phyloP scores from a whole-genome alignment of 148 eudicot species.

The Gaultheria prostrata region DNA sequence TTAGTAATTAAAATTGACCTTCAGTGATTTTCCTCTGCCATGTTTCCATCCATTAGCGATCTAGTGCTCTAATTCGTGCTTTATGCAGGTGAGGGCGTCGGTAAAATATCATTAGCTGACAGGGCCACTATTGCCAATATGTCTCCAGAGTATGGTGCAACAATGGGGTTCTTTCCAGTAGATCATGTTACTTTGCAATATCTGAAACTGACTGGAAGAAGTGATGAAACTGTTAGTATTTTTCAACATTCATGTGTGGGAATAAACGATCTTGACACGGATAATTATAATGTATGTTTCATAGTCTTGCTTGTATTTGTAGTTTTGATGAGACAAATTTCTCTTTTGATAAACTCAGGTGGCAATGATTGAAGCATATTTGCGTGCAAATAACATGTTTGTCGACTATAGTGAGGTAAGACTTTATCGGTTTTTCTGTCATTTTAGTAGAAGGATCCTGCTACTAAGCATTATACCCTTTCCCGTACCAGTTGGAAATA shows the following conservation, averaged over 20 bases:
- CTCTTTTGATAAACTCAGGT: conserved; percentile 35
- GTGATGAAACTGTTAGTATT: conserved; percentile 56
- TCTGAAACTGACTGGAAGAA: conserved; percentile 59
- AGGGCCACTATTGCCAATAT: conserved; percentile 69
- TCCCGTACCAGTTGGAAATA: not conserved
- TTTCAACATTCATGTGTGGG: conserved; percentile 8
- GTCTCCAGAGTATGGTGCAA: conserved; percentile 72
- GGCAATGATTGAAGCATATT: conserved; percentile 64
- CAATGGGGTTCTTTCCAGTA: conserved; percentile 70
- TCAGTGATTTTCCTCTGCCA: not conserved
- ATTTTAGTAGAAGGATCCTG: not conserved
- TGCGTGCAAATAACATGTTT: conserved; percentile 65
- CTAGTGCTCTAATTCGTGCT: not conserved
- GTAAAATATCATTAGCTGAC: conserved; percentile 64
- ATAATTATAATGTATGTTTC: not conserved
- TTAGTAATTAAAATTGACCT: conserved; percentile 38
- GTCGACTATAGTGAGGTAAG: conserved; percentile 61
- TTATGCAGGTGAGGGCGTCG: conserved; percentile 49
- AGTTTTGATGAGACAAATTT: not conserved
- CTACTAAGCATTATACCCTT: not conserved
- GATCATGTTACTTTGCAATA: conserved; percentile 64
- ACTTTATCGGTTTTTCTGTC: not conserved
- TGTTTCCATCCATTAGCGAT: not conserved
- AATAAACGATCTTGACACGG: not conserved
- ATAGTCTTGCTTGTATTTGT: conserved; percentile 1